Evolutionary conservation across 176 grass and related monocot genomes (phyloP).

Genomic region (Eleusine indica): DNA sequence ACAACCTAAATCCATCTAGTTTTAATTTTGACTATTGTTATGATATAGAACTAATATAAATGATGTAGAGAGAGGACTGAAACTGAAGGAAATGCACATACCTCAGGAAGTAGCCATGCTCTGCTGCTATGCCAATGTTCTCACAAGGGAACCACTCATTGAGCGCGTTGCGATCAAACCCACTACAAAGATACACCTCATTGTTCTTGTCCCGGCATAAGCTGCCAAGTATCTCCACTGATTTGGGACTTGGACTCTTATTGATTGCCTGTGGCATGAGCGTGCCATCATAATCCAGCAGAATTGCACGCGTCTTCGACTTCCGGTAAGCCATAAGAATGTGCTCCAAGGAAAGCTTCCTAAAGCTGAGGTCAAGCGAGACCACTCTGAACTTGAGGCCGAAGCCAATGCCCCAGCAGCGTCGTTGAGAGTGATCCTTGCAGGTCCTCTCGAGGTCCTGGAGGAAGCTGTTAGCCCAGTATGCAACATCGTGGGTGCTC

Average conservation of each 20-base stretch:
- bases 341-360: conserved; percentile 89
- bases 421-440: conserved; percentile 49
- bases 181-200: conserved; percentile 76
- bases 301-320: conserved; percentile 62
- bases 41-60: background rate
- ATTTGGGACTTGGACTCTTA: conserved; percentile 64
- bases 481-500: conserved; percentile 71
- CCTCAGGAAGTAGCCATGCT: conserved; percentile 95
- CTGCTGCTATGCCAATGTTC: conserved; percentile 78
- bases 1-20: background rate
- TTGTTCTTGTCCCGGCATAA: conserved; percentile 74
- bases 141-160: conserved; percentile 82
- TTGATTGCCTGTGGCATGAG: conserved; percentile 81
- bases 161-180: conserved; percentile 45
- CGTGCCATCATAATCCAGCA: conserved; percentile 89
- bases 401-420: conserved; percentile 91
- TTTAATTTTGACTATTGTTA: background rate
- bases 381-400: conserved; percentile 84
- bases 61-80: background rate
- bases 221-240: conserved; percentile 68
- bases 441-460: conserved; percentile 80
- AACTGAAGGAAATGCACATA: conserved; percentile 37
- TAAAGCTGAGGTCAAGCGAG: conserved; percentile 73
- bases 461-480: conserved; percentile 84
- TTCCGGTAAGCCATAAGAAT: conserved; percentile 75